A percentile compares a stretch with the other conserved stretches of the same genome.
phyloP scores from a whole-genome alignment of 2,329 filamentous ascomycete genomes.

The Alternaria arborescens region DNA sequence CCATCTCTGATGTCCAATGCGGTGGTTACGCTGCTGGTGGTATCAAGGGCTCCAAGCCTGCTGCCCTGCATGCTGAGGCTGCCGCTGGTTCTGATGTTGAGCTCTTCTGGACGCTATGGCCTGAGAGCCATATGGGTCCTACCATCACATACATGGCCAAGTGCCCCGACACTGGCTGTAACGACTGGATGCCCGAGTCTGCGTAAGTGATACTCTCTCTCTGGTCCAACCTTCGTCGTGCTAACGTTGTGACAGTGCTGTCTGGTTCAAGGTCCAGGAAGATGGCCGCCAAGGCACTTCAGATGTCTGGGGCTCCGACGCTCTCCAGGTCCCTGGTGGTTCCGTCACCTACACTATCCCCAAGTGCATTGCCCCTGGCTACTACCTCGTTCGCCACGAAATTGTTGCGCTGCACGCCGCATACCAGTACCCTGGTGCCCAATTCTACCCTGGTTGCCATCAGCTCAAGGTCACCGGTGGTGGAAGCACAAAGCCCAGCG shows the following conservation, averaged over 20 bases:
- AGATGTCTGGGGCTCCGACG: conserved; percentile 59
- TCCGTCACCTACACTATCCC: conserved; percentile 64
- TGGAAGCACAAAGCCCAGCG: conserved; percentile 54
- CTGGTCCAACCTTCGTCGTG: neutral
- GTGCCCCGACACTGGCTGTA: conserved; percentile 63
- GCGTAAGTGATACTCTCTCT: conserved; percentile 29
- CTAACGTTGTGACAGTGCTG: conserved; percentile 47
- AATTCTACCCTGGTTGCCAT: conserved; percentile 67
- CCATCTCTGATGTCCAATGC: conserved; percentile 65
- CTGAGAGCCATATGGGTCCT: conserved; percentile 61
- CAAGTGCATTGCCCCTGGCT: conserved; percentile 60
- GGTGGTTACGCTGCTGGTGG: conserved; percentile 62
- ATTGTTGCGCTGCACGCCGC: conserved; percentile 63
- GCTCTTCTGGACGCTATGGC: conserved; percentile 64
- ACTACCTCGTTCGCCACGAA: conserved; percentile 68
- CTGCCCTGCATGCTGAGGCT: conserved; percentile 62
- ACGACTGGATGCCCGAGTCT: conserved; percentile 58
- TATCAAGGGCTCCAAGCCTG: conserved; percentile 61
- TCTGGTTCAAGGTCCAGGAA: conserved; percentile 67
- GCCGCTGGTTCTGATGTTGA: conserved; percentile 63
- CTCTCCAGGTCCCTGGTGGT: conserved; percentile 57
- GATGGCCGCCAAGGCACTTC: conserved; percentile 60
- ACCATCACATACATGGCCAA: conserved; percentile 68
- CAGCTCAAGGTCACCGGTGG: conserved; percentile 64
- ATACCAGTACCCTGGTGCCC: conserved; percentile 61